phyloP scores from a whole-genome alignment of 495 filamentous ascomycete species.

The Trypethelium eluteriae region DNA sequence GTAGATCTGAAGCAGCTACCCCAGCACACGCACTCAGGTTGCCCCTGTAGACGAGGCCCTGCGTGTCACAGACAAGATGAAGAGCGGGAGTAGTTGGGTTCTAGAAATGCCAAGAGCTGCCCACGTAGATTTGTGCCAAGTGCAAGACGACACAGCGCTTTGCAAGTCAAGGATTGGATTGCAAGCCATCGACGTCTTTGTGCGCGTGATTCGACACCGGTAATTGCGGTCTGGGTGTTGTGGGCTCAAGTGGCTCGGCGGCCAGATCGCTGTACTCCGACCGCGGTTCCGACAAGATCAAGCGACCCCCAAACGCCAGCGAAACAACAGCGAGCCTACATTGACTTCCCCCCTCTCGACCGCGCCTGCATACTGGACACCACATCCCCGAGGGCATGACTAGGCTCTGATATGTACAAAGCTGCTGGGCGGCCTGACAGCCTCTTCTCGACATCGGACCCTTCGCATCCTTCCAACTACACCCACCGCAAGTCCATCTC shows the following conservation, averaged over 20 bases:
- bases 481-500: slow-evolving; percentile 1
- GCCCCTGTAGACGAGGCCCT: neutral
- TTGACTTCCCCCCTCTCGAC: neutral
- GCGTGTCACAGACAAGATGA: neutral
- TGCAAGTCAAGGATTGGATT: too few species aligned
- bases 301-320: slow-evolving; percentile 1
- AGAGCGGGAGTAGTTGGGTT: neutral
- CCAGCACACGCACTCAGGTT: neutral
- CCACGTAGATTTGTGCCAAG: neutral
- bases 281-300: neutral
- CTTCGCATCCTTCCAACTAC: slow-evolving; percentile 7
- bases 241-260: neutral
- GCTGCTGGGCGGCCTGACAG: slow-evolving; percentile 8
- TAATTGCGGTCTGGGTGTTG: too few species aligned
- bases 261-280: neutral
- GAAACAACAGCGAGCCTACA: neutral
- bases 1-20: neutral
- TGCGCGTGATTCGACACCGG: too few species aligned
- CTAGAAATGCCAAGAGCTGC: neutral
- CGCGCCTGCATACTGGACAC: neutral
- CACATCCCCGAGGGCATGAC: slow-evolving; percentile 6
- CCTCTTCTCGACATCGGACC: slow-evolving; percentile 9
- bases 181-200: neutral
- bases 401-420: slow-evolving; percentile 9
- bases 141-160: neutral